Evolutionary conservation across 768 basidiomycete species (phyloP).

Genomic region (Galerina marginata): DNA sequence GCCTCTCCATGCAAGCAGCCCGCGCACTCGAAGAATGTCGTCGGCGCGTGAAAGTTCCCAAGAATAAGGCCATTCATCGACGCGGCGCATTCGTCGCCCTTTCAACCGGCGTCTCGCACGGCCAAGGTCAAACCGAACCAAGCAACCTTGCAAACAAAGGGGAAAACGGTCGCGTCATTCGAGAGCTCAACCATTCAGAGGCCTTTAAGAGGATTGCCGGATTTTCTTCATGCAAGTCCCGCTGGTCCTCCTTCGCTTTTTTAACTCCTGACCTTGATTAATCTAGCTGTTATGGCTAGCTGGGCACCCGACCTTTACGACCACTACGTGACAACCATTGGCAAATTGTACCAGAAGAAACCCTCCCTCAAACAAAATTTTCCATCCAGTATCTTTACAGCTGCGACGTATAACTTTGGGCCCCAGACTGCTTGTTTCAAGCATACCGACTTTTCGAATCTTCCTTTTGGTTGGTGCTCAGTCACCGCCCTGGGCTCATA

Average conservation of each 20-base stretch:
- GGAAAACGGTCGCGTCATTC: neutral
- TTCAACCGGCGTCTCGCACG: constrained; percentile 1
- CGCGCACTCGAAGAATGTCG: neutral
- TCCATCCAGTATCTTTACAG: neutral
- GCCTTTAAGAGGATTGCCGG: constrained; percentile 5
- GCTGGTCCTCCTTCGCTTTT: no score
- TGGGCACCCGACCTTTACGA: constrained; percentile 3
- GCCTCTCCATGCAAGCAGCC: neutral
- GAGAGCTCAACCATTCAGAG: neutral
- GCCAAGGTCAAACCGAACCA: constrained; percentile 6
- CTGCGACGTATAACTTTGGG: no score
- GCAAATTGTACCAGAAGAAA: neutral
- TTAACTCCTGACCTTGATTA: no score
- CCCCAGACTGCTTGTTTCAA: no score
- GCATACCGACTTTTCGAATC: no score
- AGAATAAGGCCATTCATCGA: neutral
- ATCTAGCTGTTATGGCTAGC: constrained; percentile 4
- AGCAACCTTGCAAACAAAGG: neutral
- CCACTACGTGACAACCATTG: neutral
- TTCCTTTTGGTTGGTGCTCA: no score
- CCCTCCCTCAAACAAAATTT: neutral
- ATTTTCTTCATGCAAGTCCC: constrained; percentile 11
- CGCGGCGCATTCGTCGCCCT: constrained; percentile 4
- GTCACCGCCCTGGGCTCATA: no score
- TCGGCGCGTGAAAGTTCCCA: neutral